Evolutionary conservation across 441 rosid genomes (phyloP).

Genomic region (Capsella rubella): DNA sequence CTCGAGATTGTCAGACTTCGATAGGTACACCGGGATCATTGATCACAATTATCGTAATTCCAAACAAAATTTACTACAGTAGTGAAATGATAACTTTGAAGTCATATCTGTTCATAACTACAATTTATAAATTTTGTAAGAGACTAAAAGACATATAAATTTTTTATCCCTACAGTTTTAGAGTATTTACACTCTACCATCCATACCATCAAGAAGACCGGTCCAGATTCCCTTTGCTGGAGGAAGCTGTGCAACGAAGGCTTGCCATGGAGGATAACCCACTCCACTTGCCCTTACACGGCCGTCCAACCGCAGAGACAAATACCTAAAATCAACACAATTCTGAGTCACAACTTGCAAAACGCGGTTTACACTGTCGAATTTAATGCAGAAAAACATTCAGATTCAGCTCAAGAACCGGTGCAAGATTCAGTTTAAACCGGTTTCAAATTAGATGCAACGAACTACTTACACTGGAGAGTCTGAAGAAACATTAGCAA

Average conservation of each 20-base stretch:
- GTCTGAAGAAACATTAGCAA: conserved; percentile 74
- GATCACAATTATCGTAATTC: not conserved
- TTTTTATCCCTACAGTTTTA: not conserved
- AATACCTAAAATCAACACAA: conserved; percentile 55
- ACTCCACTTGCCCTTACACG: conserved; percentile 94
- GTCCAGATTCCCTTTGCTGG: conserved; percentile 90
- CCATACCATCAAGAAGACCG: conserved; percentile 94
- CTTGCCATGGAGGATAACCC: conserved; percentile 99
- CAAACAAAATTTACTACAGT: not conserved
- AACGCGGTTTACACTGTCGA: not conserved
- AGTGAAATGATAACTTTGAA: not conserved
- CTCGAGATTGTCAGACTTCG: not conserved
- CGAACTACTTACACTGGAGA: conserved; percentile 81
- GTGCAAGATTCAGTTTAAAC: conserved; percentile 2
- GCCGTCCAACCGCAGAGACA: conserved; percentile 88
- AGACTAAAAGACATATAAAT: not conserved
- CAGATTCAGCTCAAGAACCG: conserved; percentile 20
- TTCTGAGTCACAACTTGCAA: not conserved
- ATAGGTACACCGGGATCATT: not conserved
- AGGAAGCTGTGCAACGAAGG: conserved; percentile 88
- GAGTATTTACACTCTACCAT: conserved; percentile 69
- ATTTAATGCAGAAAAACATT: not conserved
- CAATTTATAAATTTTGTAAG: not conserved
- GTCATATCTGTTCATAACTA: conserved; percentile 7
- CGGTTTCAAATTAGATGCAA: conserved; percentile 21